Base-by-base conservation (phyloP, 192 early-diverging fungal genomes). In the Paraglomus brasilianum region DNA sequence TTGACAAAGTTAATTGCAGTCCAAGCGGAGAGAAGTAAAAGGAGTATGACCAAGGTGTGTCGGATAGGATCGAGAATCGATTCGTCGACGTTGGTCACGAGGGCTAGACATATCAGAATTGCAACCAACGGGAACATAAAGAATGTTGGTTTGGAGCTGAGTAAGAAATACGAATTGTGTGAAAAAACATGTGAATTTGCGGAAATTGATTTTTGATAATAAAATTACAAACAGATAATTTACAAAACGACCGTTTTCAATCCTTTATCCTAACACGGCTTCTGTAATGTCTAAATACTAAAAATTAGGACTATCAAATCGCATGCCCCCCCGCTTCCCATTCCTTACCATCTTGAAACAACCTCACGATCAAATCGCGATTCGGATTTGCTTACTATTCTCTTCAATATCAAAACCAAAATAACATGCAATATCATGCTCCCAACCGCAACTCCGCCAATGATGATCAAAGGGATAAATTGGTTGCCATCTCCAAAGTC, bases 311-410 rank as follows among this genome's bases (percentile, higher is more conserved):
- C 49, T 22, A 69, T 10, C 21, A 17, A 53, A 36, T 50, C 6
- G 40, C 41, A 5, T 10, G 1, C 10, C 2, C 22, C 17, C n/a
- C 14, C 49, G 10, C 8, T 8, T 11, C 8, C 8, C 17, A 8
- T 8, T 19, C 0, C 52, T 66, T 72, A 78, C 76, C 76, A 78
- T 15, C 63, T 65, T 41, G 71, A 62, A 44, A 78, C 76, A 47
- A 78, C 24, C 15, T 78, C 76, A 51, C 74, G 70, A 39, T 78
- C 76, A 55, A 78, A 74, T 40, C 74, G 76, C 69, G 70, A 78
- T 22, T 69, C 45, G 8, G 76, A 74, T 70, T 51, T 78, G 24
- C 71, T 64, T 19, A 73, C 76, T 7, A 78, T 6, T 11, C 70
- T 41, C 38, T 58, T 74, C 30, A 78, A 78, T 1, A 78, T 58